Evolutionary conservation across 129 eudicot species (phyloP).

Genomic region (Helichrysum umbraculigerum): DNA sequence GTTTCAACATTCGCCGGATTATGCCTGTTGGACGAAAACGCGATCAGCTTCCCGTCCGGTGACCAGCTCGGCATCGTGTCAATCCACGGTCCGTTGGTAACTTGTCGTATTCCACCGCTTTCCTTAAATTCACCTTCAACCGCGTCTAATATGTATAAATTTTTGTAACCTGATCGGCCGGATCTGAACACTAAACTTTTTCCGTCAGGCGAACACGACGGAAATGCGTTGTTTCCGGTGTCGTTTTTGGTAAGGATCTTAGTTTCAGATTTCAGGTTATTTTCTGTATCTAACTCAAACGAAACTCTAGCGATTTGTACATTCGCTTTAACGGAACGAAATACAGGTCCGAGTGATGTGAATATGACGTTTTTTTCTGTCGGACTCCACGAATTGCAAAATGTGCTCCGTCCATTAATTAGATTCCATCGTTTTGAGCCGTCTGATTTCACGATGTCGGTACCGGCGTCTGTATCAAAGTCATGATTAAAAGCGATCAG

Average conservation of each 20-base stretch:
- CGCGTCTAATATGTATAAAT: constrained; percentile 63
- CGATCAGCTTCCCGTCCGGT: constrained; percentile 75
- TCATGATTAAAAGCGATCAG: constrained; percentile 63
- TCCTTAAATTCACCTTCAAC: constrained; percentile 50
- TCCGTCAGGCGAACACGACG: constrained; percentile 82
- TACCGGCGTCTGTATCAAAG: constrained; percentile 47
- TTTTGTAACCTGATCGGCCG: constrained; percentile 81
- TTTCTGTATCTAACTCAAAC: constrained; percentile 32
- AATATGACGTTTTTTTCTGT: constrained; percentile 57
- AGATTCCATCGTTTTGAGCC: constrained; percentile 78
- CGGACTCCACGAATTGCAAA: constrained; percentile 69
- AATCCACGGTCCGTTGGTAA: constrained; percentile 82
- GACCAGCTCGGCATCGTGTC: constrained; percentile 98
- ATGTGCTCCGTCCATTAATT: constrained; percentile 47
- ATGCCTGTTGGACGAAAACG: constrained; percentile 79
- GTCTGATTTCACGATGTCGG: constrained; percentile 61
- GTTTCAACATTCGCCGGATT: constrained; percentile 43
- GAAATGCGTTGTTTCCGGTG: constrained; percentile 78
- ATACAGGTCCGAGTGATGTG: constrained; percentile 78
- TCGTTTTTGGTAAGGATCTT: constrained; percentile 67
- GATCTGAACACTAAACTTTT: constrained; percentile 69
- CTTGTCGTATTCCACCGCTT: constrained; percentile 48
- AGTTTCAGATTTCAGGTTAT: constrained; percentile 28
- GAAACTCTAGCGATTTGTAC: constrained; percentile 78
- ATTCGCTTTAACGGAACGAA: constrained; percentile 39